These are phyloP conservation scores for Pelargonium nanum DNA, from an alignment of 345 rosid species.

Conservation along the genomic window DNA sequence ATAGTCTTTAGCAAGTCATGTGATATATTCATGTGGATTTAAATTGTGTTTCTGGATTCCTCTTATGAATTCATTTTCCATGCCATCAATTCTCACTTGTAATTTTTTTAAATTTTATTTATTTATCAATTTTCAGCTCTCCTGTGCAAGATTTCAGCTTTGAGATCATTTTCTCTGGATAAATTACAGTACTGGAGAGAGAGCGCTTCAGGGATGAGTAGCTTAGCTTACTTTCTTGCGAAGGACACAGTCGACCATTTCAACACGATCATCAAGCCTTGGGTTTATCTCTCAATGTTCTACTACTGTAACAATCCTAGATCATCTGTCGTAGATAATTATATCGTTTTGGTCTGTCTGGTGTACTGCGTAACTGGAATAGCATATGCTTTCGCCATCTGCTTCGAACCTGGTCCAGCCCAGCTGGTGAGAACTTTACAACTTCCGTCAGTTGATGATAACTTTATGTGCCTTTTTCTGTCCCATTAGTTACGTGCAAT, in stretches of 20 bases:
- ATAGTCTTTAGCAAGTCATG: background rate
- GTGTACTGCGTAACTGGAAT: constrained; percentile 93
- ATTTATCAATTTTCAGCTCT: constrained; percentile 50
- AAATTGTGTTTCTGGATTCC: background rate
- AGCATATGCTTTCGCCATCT: constrained; percentile 73
- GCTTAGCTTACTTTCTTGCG: constrained; percentile 79
- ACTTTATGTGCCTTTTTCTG: background rate
- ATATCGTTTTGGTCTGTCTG: constrained; percentile 63
- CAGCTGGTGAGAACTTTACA: constrained; percentile 64
- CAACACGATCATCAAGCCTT: constrained; percentile 77
- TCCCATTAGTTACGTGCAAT: background rate
- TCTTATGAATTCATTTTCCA: background rate
- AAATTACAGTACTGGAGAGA: constrained; percentile 96
- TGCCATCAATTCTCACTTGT: background rate
- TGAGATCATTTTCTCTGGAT: constrained; percentile 84
- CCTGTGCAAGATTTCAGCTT: constrained; percentile 81
- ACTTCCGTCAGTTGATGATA: background rate
- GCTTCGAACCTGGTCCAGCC: constrained; percentile 80
- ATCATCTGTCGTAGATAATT: constrained; percentile 66
- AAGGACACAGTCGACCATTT: constrained; percentile 91
- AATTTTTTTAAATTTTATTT: background rate
- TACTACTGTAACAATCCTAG: constrained; percentile 97
- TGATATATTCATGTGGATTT: too few relatives aligned
- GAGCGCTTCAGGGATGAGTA: constrained; percentile 90
- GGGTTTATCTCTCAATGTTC: constrained; percentile 90